Base-by-base conservation (phyloP, 1,284 basidiomycete genomes). In the Malassezia obtusa region DNA sequence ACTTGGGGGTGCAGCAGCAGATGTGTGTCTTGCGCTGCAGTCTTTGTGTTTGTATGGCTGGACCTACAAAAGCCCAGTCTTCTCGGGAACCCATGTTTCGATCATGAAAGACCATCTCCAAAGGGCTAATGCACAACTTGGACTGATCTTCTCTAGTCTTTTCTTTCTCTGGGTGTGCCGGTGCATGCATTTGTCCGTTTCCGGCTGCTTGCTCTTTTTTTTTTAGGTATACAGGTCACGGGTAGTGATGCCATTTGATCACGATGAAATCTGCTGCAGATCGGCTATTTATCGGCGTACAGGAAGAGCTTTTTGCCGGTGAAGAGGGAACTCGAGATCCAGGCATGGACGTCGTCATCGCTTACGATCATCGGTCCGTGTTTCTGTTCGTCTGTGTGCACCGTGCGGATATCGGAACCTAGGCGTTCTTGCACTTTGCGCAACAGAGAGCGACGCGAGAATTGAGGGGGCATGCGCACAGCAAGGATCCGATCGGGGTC, bases 391-490 rank as follows among this genome's bases (percentile, higher is more conserved):
- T 30, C n/a, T 78, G 49, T 31, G 45, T 46, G 80, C 60, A 94
- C 77, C 43, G 79, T 77, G 15, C 71, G 46, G 12, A 94, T 83
- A 58, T 86, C 84, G 4, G 80, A 79, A 0, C 89, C 90, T 7
- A 98, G 77, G 43, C 91, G 81, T 48, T 85, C 82, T 61, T 87
- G 82, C 30, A 94, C 87, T 77, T 96, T 98, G 46, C 84, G 85
- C 78, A 95, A 82, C 57, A 99, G 79, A 68, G 92, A 87, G 12
- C 76, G 77, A 65, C 86, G 84, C 5, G 87, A 83, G 28, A 96
- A 89, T 32, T 80, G 82, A n/a, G 92, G 89, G 65, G 92, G 90
- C 37, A 96, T 91, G n/a, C 94, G 84, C 48, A 98, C 89, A 3
- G 94, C 92, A 58, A 98, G 89, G 47, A 98, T 78, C 73, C 96